phyloP scores from a whole-genome alignment of 441 rosid species.

The Metrosideros polymorpha region DNA sequence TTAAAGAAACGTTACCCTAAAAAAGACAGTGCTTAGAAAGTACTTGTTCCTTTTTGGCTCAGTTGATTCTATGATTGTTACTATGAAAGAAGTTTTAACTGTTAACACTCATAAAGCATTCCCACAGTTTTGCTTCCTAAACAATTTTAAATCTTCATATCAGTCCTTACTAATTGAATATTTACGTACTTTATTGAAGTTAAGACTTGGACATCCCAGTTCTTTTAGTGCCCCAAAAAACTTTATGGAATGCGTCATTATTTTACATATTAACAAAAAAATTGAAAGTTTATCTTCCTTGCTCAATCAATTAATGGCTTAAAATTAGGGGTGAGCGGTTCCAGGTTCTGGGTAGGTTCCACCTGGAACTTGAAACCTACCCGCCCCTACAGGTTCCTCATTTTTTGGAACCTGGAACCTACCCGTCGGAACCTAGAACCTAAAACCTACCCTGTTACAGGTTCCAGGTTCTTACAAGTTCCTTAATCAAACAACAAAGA shows the following conservation, averaged over 20 bases:
- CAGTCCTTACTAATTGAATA: no score
- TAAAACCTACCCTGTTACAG: no score
- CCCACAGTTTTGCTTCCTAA: neutral
- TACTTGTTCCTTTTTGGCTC: neutral
- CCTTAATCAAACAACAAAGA: no score
- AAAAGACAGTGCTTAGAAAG: neutral
- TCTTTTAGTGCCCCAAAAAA: neutral
- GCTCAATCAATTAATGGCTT: neutral
- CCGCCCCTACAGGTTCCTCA: no score
- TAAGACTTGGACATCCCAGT: neutral
- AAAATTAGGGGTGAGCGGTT: no score
- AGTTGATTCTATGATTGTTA: neutral
- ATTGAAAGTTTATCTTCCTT: neutral
- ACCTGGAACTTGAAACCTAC: no score
- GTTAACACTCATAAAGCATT: neutral
- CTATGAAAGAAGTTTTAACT: neutral
- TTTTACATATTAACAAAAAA: no score
- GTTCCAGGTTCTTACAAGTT: no score
- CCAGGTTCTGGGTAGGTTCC: no score
- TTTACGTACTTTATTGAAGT: neutral
- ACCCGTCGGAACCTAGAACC: no score
- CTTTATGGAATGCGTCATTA: neutral
- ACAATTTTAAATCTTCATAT: no score
- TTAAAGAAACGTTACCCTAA: neutral
- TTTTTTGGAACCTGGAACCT: no score